These are phyloP conservation scores for Trypanosoma cruzi DNA, from an alignment of 208 protist species.

Conservation along the genomic window DNA sequence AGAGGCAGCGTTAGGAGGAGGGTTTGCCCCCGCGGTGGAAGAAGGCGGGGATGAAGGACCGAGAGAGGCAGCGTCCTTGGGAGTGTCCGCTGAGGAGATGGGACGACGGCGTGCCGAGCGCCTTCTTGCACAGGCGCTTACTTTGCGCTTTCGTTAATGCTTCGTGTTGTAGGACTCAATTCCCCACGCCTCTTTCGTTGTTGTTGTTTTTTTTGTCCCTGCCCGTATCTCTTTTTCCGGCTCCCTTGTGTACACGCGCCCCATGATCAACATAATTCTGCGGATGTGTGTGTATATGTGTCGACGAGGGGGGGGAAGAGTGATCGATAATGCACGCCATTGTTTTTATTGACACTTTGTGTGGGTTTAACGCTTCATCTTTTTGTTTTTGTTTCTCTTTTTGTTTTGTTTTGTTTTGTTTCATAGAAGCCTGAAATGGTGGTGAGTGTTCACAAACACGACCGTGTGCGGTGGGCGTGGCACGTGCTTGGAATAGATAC, in stretches of 20 bases:
- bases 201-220: neutral
- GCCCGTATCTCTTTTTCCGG: neutral
- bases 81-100: slow-evolving; percentile 17
- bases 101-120: slow-evolving; percentile 20
- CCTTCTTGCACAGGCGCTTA: slow-evolving; percentile 18
- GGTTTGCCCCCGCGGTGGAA: neutral
- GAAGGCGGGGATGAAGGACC: neutral
- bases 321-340: neutral
- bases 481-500: slow-evolving; percentile 12
- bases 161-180: neutral
- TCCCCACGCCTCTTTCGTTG: neutral
- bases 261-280: too few species aligned
- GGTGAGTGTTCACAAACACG: neutral
- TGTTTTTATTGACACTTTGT: neutral
- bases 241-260: too few species aligned
- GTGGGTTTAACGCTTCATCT: neutral
- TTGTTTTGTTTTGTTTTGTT: neutral
- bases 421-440: slow-evolving; percentile 13
- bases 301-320: neutral
- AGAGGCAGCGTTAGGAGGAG: neutral
- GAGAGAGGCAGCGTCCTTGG: neutral
- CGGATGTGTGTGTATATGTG: too few species aligned
- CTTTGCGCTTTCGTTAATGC: neutral
- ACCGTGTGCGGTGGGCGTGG: slow-evolving; percentile 16
- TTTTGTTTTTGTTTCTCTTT: slow-evolving; percentile 1